Evolutionary conservation across 495 filamentous ascomycete genomes (phyloP).

Genomic region (Hypomontagnella monticulosa): DNA sequence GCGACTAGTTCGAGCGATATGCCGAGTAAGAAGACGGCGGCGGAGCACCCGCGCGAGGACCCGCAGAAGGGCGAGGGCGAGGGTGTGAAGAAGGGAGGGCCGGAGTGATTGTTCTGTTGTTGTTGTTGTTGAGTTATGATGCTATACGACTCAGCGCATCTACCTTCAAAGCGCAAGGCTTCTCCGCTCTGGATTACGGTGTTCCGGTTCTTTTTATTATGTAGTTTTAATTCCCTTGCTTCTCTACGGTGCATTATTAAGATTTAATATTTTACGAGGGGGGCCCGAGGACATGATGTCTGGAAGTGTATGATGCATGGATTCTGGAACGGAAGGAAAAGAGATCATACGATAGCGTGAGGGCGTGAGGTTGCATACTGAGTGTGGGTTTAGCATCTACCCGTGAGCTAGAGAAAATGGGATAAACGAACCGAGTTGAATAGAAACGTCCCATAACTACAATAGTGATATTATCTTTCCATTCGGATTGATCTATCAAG

Average conservation of each 20-base stretch:
- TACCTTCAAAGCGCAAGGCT: too few relatives aligned
- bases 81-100: conserved; percentile 33
- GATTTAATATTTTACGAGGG: too few relatives aligned
- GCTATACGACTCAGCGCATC: too few relatives aligned
- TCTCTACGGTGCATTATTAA: too few relatives aligned
- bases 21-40: conserved; percentile 48
- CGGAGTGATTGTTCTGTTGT: conserved; percentile 9
- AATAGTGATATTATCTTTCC: not conserved
- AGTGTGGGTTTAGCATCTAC: too few relatives aligned
- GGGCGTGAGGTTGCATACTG: too few relatives aligned
- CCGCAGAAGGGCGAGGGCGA: conserved; percentile 42
- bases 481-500: not conserved
- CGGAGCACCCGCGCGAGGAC: conserved; percentile 41
- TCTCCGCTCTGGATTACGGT: too few relatives aligned
- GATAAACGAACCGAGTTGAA: not conserved
- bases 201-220: too few relatives aligned
- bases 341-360: too few relatives aligned
- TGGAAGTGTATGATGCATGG: too few relatives aligned
- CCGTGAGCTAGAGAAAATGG: conserved; percentile 32
- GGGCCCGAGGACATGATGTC: too few relatives aligned
- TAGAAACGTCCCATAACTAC: not conserved
- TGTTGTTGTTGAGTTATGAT: not conserved
- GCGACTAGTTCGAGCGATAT: conserved; percentile 33
- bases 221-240: too few relatives aligned
- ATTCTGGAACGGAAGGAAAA: conserved; percentile 16